Percentiles rank a stretch among this genome's conserved stretches.
phyloP scores from a whole-genome alignment of 257 asterid genomes.

The Scutellaria minor region DNA sequence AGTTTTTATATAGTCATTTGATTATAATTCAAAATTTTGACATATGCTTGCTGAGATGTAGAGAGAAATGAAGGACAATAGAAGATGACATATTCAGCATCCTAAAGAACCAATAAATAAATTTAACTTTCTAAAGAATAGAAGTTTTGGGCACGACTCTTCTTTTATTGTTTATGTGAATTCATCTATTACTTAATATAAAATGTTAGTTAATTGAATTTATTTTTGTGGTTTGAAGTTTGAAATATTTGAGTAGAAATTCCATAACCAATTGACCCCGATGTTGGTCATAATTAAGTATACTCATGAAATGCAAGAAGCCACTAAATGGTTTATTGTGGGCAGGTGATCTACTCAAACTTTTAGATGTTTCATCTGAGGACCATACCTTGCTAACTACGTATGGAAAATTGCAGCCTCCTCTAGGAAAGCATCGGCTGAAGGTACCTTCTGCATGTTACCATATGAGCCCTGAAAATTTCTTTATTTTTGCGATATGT shows the following conservation, averaged over 20 bases:
- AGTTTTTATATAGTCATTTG: background rate
- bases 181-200: background rate
- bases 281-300: conserved; percentile 23
- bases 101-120: background rate
- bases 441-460: conserved; percentile 56
- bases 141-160: background rate
- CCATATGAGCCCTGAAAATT: conserved; percentile 15
- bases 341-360: conserved; percentile 84
- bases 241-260: background rate
- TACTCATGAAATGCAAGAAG: conserved; percentile 30
- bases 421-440: conserved; percentile 89
- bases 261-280: background rate
- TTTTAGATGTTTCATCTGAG: conserved; percentile 75
- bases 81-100: conserved; percentile 12
- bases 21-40: background rate
- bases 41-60: conserved; percentile 23
- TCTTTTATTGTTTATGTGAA: conserved; percentile 6
- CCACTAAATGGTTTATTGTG: conserved; percentile 29
- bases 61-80: conserved; percentile 16
- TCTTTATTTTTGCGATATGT: conserved; percentile 1
- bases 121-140: background rate
- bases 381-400: conserved; percentile 68
- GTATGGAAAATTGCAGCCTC: conserved; percentile 91
- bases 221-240: background rate
- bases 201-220: background rate